Evolutionary conservation across 768 basidiomycete genomes (phyloP).

Genomic region (Panaeolus cyanescens): DNA sequence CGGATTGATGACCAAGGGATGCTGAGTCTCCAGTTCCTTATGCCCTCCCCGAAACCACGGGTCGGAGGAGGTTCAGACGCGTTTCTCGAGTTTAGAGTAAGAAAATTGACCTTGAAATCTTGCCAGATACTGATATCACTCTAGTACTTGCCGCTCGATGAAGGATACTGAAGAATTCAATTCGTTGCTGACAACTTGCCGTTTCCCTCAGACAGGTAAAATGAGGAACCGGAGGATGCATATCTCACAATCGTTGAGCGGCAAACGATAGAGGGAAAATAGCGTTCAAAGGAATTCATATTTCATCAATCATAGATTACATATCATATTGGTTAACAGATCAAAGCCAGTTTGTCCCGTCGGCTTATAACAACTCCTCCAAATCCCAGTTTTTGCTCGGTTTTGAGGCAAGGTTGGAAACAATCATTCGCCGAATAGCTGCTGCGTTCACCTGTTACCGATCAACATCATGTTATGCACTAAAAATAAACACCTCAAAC

Average conservation of each 20-base stretch:
- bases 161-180: constrained; percentile 5
- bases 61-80: constrained; percentile 48
- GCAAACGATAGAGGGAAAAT: no score
- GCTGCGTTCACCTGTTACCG: constrained; percentile 27
- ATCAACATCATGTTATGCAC: neutral
- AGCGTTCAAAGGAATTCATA: neutral
- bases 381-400: constrained; percentile 12
- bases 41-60: constrained; percentile 57
- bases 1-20: constrained; percentile 83
- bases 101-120: constrained; percentile 27
- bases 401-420: constrained; percentile 29
- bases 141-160: constrained; percentile 44
- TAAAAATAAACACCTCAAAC: constrained; percentile 3
- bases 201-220: no score
- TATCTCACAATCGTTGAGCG: no score
- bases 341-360: neutral
- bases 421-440: constrained; percentile 36
- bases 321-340: neutral
- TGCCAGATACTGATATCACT: neutral
- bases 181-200: no score
- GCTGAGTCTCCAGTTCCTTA: constrained; percentile 88
- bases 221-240: no score
- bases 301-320: neutral
- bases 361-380: constrained; percentile 13
- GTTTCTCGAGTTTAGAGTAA: constrained; percentile 88